Base-by-base conservation (phyloP, 148 eudicot species). In the Chenopodium album region DNA sequence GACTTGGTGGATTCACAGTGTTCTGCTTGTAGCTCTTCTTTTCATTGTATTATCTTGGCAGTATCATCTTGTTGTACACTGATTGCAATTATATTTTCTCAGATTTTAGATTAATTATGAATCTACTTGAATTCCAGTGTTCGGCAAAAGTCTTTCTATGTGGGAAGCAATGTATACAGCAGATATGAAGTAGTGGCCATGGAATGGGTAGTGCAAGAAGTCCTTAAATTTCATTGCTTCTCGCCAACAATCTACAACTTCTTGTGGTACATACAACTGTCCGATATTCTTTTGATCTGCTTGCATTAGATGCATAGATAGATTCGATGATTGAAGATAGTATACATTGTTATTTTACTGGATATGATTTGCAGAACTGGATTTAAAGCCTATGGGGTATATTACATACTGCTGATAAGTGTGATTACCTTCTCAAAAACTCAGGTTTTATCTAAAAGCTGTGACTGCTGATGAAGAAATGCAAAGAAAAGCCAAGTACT, bases 191-290 rank as follows among this genome's bases (percentile, higher is more conserved):
- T 96, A 78, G 99, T 96, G 73, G 99, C 99, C 34, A 96, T 96
- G 99, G 99, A 96, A 89, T 94, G 99, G 99, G 83, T 96, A 84
- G 91, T 96, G 81, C 94, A 87, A 85, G 97, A 92, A 81, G 92
- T 92, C 85, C 98, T 96, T 70, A 85, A 90, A 75, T 96, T 91
- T 81, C 90, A 90, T 84, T 96, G 99, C 87, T 79, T 85, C 84
- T 85, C 92, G 62, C 93, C 99, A 59, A 94, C 99, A 44, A 80
- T 87, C 81, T 91, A 91, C 92, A 94, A 90, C 86, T 96, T 96
- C 90, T 71, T 96, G 79, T 91, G 99, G 99, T 96, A 88, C 16
- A 48, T 46, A 83, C 47, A 62, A 14, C 41, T 52, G 26, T 48
- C 32, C 13, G 34, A 48, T 47, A 23, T 4, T 11, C 11, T 9